Percentiles rank a stretch among this genome's conserved stretches.
These are phyloP conservation scores for Globisporangium perplexum DNA, from an alignment of 352 stramenopile genomes.

Conservation along the genomic window DNA sequence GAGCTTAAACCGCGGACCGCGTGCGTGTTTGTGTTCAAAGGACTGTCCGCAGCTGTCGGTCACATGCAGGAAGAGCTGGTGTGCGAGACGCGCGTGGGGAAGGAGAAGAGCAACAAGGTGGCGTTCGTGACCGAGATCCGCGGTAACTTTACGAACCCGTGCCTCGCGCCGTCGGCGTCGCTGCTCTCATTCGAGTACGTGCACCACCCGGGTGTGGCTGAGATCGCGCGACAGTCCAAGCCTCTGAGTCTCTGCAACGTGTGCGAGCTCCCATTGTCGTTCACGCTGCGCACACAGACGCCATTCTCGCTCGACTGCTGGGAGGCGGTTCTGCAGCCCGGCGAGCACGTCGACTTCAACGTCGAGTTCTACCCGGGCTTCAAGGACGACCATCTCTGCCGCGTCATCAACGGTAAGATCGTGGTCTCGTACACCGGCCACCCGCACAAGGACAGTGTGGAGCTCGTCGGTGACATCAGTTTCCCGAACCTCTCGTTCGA, in stretches of 20 bases:
- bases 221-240: conserved; percentile 63
- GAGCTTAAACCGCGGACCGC: conserved; percentile 92
- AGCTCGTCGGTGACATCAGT: conserved; percentile 89
- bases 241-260: conserved; percentile 83
- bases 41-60: conserved; percentile 56
- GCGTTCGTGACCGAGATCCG: conserved; percentile 87
- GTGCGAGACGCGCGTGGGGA: conserved; percentile 89
- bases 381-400: conserved; percentile 88
- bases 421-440: conserved; percentile 83
- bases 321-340: conserved; percentile 83
- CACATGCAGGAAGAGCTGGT: conserved; percentile 80
- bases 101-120: conserved; percentile 87
- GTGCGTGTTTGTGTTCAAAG: conserved; percentile 92
- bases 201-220: conserved; percentile 57
- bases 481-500: conserved; percentile 95
- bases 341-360: conserved; percentile 67
- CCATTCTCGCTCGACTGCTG: conserved; percentile 91
- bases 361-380: conserved; percentile 94
- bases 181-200: conserved; percentile 88
- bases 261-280: conserved; percentile 86
- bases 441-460: conserved; percentile 87
- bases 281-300: conserved; percentile 85
- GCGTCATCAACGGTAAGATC: conserved; percentile 84
- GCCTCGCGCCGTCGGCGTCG: conserved; percentile 65
- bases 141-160: conserved; percentile 89